Base-by-base conservation (phyloP, 108 stramenopile genomes). In the Stephanodiscus minutulus region DNA sequence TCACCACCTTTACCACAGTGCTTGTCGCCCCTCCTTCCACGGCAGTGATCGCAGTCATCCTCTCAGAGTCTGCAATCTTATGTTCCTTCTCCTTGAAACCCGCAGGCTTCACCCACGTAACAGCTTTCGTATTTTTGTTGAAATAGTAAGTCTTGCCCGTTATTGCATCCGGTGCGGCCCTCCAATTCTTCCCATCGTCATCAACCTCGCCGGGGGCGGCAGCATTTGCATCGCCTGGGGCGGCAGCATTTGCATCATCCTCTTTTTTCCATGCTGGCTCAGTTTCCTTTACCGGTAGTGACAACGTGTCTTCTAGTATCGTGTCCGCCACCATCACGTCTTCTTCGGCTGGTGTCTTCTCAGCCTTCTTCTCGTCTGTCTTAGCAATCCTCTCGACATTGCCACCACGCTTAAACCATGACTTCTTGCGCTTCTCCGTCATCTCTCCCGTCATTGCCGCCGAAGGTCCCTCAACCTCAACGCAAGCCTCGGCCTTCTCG, bases 61-160 rank as follows among this genome's bases (percentile, higher is more conserved):
- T 55, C 59, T 55, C 56, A 29, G 69, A 58, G 3, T 49, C 36
- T 31, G 43, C 15, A 0, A 43, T 70, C 49, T 64, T 53, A 69
- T 76, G 41, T 8, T 55, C 70, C 35, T 54, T 76, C 48, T 70
- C 79, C 60, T 76, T 72, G 25, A 76, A 72, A 18, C 79, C 86
- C 20, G 79, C 74, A 0, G 91, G 91, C 63, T 86, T 90, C 11
- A 63, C 64, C 91, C 91, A 92, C 21, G 87, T 82, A 5, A 88
- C 86, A 54, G 82, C 77, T 41, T 89, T 74, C 18, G 89, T 87
- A 60, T 81, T 81, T 7, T 80, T 69, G 61, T 90, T 85, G 61
- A 90, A 92, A 72, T 87, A 90, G 49, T 90, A 90, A 8, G 84
- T 86, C 21, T 76, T 61, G n/a, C 89, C 91, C 18, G 82, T 79